These are phyloP conservation scores for Blastocystis sp. DNA, from an alignment of 352 stramenopile genomes.

Conservation along the genomic window DNA sequence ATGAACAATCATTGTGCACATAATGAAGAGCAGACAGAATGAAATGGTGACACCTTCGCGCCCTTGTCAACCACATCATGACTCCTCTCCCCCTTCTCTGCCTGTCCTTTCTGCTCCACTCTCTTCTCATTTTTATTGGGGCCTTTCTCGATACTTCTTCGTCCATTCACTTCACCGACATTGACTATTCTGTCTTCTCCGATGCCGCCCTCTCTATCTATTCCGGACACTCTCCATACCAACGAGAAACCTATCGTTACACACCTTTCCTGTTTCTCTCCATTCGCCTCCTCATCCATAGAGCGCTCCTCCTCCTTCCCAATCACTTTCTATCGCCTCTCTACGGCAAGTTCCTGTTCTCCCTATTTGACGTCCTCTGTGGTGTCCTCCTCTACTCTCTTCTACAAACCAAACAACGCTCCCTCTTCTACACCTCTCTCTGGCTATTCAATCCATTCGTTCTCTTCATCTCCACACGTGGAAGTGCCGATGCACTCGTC, in stretches of 20 bases:
- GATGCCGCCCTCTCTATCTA: neutral
- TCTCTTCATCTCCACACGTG: neutral
- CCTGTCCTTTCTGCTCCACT: no score
- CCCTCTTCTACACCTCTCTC: neutral
- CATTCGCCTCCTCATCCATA: neutral
- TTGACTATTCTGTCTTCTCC: constrained; percentile 19
- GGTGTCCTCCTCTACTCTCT: neutral
- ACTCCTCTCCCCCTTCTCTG: no score
- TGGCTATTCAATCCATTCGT: constrained; percentile 31
- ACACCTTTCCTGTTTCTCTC: neutral
- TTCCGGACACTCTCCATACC: neutral
- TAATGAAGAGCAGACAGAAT: no score
- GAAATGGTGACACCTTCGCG: no score
- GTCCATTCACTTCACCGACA: constrained; percentile 5
- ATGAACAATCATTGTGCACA: no score
- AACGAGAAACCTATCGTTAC: neutral
- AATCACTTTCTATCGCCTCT: neutral
- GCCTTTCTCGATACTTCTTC: no score
- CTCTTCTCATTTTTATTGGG: no score
- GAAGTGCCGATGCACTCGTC: neutral
- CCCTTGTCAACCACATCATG: no score
- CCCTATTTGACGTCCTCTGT: neutral
- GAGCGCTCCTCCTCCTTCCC: neutral
- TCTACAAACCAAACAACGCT: neutral
- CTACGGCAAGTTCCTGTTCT: constrained; percentile 2